A percentile compares a stretch with the other conserved stretches of the same genome.
These are phyloP conservation scores for Starmerella sp. DNA, from an alignment of 805 yeast genomes.

Conservation along the genomic window DNA sequence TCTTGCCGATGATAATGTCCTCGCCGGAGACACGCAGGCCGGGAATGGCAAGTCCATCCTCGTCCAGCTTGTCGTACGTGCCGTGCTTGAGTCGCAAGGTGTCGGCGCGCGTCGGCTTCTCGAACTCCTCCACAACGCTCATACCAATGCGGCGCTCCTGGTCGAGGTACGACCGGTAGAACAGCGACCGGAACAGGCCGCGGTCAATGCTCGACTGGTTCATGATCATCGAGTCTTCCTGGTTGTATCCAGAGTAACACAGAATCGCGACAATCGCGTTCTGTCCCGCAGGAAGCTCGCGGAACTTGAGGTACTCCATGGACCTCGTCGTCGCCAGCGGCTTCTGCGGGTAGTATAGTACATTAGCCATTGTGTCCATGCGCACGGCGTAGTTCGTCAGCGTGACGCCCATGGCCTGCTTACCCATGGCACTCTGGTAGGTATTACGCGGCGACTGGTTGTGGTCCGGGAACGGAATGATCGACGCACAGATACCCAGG, in stretches of 20 bases:
- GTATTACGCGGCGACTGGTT: conserved; percentile 99
- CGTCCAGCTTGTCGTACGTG: conserved; percentile 94
- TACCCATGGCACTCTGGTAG: conserved; percentile 99
- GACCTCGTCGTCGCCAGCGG: conserved; percentile 96
- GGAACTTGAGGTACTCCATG: conserved; percentile 92
- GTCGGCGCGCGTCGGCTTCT: conserved; percentile 89
- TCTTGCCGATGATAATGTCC: conserved; percentile 95
- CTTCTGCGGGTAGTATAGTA: conserved; percentile 92
- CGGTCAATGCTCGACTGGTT: conserved; percentile 95
- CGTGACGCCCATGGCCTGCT: conserved; percentile 99
- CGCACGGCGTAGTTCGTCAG: conserved; percentile 89
- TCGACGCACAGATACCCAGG: conserved; percentile 95
- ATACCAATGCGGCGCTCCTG: conserved; percentile 97
- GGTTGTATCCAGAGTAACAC: conserved; percentile 97
- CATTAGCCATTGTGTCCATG: conserved; percentile 99
- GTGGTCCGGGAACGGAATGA: conserved; percentile 99
- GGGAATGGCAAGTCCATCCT: conserved; percentile 95
- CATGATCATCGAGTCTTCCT: conserved; percentile 99
- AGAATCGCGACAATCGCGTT: conserved; percentile 97
- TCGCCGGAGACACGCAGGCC: conserved; percentile 99
- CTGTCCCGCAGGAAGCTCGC: conserved; percentile 98
- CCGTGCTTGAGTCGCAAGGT: conserved; percentile 95
- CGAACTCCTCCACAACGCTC: conserved; percentile 96
- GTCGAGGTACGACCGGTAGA: conserved; percentile 96
- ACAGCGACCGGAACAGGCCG: conserved; percentile 89